Conservation (phyloP, 108 stramenopile genomes). For the Nannochloropsis granulata region DNA sequence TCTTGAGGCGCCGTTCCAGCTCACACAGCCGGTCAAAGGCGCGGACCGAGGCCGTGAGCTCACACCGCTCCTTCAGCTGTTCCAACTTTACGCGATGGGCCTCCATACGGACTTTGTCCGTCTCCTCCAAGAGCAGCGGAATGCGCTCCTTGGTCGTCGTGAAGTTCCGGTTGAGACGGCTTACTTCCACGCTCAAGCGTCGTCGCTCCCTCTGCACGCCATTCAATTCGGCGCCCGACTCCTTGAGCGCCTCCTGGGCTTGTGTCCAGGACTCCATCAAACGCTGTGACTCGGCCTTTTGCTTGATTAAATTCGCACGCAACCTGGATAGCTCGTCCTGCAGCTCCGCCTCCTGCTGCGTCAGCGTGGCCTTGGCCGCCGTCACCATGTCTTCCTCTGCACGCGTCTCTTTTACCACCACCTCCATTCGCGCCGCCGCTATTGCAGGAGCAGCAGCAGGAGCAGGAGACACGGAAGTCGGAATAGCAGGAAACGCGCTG, state of each 20-base stretch:
- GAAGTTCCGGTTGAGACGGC: neutral
- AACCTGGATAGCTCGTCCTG: neutral
- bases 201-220: neutral
- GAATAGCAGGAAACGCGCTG: too few species aligned
- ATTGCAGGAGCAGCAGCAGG: too few species aligned
- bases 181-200: neutral
- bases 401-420: too few species aligned
- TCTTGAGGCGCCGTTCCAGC: neutral
- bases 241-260: neutral
- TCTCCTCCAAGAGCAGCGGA: neutral
- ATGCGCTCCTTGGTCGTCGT: neutral
- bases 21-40: neutral
- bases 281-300: neutral
- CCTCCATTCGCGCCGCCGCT: too few species aligned
- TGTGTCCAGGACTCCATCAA: neutral
- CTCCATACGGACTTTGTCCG: neutral
- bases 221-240: neutral
- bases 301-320: neutral
- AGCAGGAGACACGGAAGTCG: too few species aligned
- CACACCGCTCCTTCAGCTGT: neutral
- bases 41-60: neutral
- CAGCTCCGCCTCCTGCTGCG: neutral
- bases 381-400: neutral
- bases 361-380: neutral
- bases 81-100: neutral